These are phyloP conservation scores for Candida verbasci DNA, from an alignment of 805 yeast species.

Conservation along the genomic window DNA sequence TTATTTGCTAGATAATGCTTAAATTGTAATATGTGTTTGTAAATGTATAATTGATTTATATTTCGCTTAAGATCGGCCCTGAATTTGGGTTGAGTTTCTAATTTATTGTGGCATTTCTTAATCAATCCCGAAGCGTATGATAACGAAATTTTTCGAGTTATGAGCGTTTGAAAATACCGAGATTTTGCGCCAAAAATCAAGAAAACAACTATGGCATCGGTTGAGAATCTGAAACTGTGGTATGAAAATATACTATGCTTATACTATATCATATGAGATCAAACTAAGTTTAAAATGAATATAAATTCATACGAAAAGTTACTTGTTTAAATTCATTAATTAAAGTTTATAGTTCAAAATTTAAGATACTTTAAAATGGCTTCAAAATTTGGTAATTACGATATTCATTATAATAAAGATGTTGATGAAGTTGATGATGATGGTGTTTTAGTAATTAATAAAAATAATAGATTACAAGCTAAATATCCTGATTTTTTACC, in stretches of 20 bases:
- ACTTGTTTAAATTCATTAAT: not conserved
- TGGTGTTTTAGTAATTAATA: constrained; percentile 46
- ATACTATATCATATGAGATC: constrained; percentile 1
- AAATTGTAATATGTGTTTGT: constrained; percentile 3
- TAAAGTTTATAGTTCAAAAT: not conserved
- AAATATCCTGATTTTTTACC: constrained; percentile 59
- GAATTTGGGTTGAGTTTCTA: not conserved
- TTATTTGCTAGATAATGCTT: constrained; percentile 69
- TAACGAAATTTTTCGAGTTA: too few species aligned
- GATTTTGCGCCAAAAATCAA: too few species aligned
- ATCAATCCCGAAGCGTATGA: too few species aligned
- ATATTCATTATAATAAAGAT: constrained; percentile 48
- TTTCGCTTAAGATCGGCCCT: too few species aligned
- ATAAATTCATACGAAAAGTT: too few species aligned
- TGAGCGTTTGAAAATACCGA: too few species aligned
- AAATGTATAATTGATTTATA: too few species aligned
- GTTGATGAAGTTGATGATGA: constrained; percentile 45
- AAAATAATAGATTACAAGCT: constrained; percentile 28
- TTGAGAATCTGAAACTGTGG: not conserved
- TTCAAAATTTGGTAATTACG: constrained; percentile 29
- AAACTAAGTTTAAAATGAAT: not conserved
- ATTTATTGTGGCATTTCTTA: not conserved
- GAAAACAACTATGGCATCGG: constrained; percentile 4
- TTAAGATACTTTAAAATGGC: constrained; percentile 30
- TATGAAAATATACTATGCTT: not conserved